Base-by-base conservation (phyloP, 2,329 filamentous ascomycete species). In the Mariannaea sp. region DNA sequence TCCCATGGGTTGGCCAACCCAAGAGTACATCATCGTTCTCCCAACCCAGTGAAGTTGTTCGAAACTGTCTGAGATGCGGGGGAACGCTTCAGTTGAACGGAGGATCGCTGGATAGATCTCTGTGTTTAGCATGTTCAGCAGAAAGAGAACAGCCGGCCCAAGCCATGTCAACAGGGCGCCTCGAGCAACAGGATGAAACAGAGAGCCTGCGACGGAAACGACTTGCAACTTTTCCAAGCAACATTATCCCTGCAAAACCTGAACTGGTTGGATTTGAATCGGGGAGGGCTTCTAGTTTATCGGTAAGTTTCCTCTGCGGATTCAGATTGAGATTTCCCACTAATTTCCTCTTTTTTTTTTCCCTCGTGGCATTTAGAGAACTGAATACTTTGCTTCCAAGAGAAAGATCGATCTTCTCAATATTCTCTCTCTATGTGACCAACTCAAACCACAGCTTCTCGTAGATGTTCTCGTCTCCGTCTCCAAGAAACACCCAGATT, bases 381-480 rank as follows among this genome's bases (percentile, higher is more conserved):
- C 65, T 14, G 66, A 71, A 26, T 77, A 77, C 53, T 77, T 77
- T 52, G 67, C 64, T 16, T 54, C 58, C 7, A 70, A 74, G 53
- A 67, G 66, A 41, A 72, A 65, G 41, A 71, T 65, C 4, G 74
- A 77, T 45, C 62, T 75, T 1, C 63, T 77, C 19, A 73, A 74
- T 26, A 60, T 77, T 8, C 56, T 78, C 2, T 70, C 71, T 3
- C 70, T 77, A 30, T 74, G 72, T 53, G 73, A 77, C 42, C 72
- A 73, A 50, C 61, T 77, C 12, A 66, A 71, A 19, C 73, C 75
- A 2, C 71, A 74, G 27, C 71, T 77, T 9, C 66, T 78, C 2
- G 68, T 70, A 12, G 72, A 77, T 42, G 55, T 78, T 4, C 66
- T 77, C 20, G 71, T 75, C 7, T 75, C 73, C 3, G 69, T 76